Percentiles rank a stretch among this genome's conserved stretches.
phyloP scores from a whole-genome alignment of 352 stramenopile genomes.

The Phytophthora multivora region DNA sequence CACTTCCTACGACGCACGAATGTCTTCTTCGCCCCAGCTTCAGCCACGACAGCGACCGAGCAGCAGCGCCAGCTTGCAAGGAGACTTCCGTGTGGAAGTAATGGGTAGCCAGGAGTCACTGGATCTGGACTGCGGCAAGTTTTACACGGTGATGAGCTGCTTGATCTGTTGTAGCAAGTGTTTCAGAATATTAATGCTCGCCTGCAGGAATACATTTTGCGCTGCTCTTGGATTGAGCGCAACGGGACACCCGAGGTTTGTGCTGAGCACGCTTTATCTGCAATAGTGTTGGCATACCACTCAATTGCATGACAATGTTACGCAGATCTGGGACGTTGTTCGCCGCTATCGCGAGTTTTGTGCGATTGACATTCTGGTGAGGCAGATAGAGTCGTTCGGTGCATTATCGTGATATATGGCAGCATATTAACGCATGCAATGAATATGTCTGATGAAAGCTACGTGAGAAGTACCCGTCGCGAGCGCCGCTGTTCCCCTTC shows the following conservation, averaged over 20 bases:
- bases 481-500: slow-evolving; percentile 70
- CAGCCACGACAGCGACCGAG: slow-evolving; percentile 30
- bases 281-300: not conserved
- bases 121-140: slow-evolving; percentile 85
- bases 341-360: slow-evolving; percentile 87
- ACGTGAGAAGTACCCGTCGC: slow-evolving; percentile 85
- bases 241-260: slow-evolving; percentile 52
- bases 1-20: slow-evolving; percentile 2
- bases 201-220: slow-evolving; percentile 81
- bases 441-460: slow-evolving; percentile 44
- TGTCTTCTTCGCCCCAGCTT: slow-evolving; percentile 32
- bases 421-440: slow-evolving; percentile 9
- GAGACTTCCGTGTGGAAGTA: slow-evolving; percentile 74
- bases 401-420: not conserved
- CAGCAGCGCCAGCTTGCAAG: slow-evolving; percentile 42
- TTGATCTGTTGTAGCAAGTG: not conserved
- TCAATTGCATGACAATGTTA: slow-evolving; percentile 8
- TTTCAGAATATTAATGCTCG: not conserved
- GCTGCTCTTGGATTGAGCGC: slow-evolving; percentile 71
- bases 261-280: not conserved
- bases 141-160: slow-evolving; percentile 67
- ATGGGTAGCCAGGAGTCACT: slow-evolving; percentile 82
- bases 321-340: slow-evolving; percentile 84
- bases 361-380: slow-evolving; percentile 84
- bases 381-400: not conserved